Evolutionary conservation across 495 filamentous ascomycete species (phyloP), one percentile per base, ranked within the genome.

Genomic region (Penicillium antarcticum): DNA sequence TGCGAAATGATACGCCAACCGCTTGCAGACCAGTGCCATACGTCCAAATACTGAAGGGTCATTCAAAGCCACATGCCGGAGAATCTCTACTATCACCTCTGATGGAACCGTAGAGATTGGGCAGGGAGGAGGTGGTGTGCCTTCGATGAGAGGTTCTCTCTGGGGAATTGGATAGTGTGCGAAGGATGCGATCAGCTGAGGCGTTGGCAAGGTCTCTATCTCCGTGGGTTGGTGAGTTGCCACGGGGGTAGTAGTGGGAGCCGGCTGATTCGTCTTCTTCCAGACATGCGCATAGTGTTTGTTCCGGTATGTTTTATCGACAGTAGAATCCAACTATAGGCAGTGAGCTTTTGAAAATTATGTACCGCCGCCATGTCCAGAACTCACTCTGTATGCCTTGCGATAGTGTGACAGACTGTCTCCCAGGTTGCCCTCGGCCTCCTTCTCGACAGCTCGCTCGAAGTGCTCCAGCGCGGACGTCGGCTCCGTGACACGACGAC

Each of bases 321-420:
- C 92, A 21, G 70, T 70, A 18, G 87, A 76, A 63, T 97, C 94
- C 66, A 97, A 80, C 86, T 92, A 50, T 26, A 51, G 5, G 42
- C 45, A 8, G 55, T 69, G 42, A 72, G 61, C 35, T 46, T 34
- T 33, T 21, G 32, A 29, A 23, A 13, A 18, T 63, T 29, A 50
- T 29, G 38, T 16, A 9, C 31, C 19, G 47, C 5, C 21, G 6
- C 1, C 8, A 18, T 52, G 74, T 29, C 26, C 16, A 18, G 37
- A 23, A 26, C 69, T 58, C 68, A 92, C 89, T 59, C 85, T 80
- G 60, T 92, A 97, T 3, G 94, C 94, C 62, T 89, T 90, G 46
- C 94, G 81, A 63, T 98, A 97, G 53, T 94, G 82, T 52, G 78
- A 83, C 39, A 98, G 60, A 67, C 94, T 97, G 55, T 97, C 94